phyloP scores from a whole-genome alignment of 1,284 basidiomycete genomes.

The Tylopilus sp. region DNA sequence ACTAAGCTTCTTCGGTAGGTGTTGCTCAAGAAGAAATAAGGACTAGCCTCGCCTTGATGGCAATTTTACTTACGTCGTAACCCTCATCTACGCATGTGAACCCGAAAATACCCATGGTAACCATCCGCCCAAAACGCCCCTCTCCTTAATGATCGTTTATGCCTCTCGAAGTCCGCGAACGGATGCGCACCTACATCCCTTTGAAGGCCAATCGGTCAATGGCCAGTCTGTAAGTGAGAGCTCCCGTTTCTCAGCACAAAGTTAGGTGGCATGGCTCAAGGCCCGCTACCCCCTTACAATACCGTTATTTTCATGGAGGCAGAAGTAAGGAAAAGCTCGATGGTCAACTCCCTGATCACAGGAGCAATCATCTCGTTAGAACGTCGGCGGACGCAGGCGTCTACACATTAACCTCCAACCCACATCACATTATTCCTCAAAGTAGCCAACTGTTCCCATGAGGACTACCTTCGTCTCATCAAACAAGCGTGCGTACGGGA shows the following conservation, averaged over 20 bases:
- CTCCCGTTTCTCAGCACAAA: constrained; percentile 19
- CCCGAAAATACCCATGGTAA: too few species aligned
- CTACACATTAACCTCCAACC: constrained; percentile 32
- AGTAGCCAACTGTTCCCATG: constrained; percentile 12
- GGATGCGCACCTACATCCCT: too few species aligned
- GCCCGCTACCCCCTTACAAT: constrained; percentile 34
- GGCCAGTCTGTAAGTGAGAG: background rate
- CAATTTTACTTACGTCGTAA: too few species aligned
- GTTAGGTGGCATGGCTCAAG: constrained; percentile 5
- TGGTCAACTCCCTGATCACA: constrained; percentile 43
- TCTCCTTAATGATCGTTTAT: too few species aligned
- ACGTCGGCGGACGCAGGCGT: constrained; percentile 38
- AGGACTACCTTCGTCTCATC: constrained; percentile 42
- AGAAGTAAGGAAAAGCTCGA: constrained; percentile 39
- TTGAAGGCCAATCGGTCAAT: too few species aligned
- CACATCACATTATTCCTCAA: constrained; percentile 28
- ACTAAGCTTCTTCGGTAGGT: constrained; percentile 27
- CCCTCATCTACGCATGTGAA: too few species aligned
- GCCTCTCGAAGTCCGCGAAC: too few species aligned
- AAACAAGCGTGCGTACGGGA: constrained; percentile 37
- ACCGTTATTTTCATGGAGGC: constrained; percentile 42
- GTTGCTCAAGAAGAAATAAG: too few species aligned
- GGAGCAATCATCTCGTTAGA: constrained; percentile 24
- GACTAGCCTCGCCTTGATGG: too few species aligned
- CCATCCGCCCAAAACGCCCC: too few species aligned